Base-by-base conservation (phyloP, 805 yeast species). In the Candida argentea region DNA sequence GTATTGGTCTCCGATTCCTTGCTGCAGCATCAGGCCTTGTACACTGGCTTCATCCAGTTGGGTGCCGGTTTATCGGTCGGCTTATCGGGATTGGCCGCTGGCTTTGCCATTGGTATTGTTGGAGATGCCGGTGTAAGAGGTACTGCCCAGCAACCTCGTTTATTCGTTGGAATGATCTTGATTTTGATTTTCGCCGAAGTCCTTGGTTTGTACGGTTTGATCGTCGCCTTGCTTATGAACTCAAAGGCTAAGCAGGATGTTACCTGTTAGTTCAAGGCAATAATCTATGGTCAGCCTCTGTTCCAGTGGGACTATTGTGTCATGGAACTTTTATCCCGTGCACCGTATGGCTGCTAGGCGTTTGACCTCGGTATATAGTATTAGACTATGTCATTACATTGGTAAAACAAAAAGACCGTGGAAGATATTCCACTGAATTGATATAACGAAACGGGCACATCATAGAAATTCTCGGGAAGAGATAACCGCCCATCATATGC, bases 81-180 rank as follows among this genome's bases (percentile, higher is more conserved):
- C 52, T 71, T 89, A 46, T 80, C 95, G 38, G 95, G 97, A 58
- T 72, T 89, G 54, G 96, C 97, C 53, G 95, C 96, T 41, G 98
- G 98, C 46, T 89, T 85, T 53, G 96, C 98, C 58, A 89, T 89
- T 65, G 98, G 98, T 67, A 89, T 89, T 44, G 98, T 89, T 44
- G 98, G 98, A 60, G 98, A 89, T 58, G 96, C 95, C 34, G 98
- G 98, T 73, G 97, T 89, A 34, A 83, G 97, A 70, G 95, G 95
- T 63, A 79, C 87, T 43, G 91, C 95, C 39, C 96, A 87, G 62
- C 98, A 89, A 66, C 96, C 96, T 57, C 82, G 95, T 71, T 73
- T 89, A 52, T 89, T 89, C 61, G 97, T 89, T 41, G 97, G 97
- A 60, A 89, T 89, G 93, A 84, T 89, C 67, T 76, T 89, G 67